Evolutionary conservation across 495 filamentous ascomycete genomes (phyloP), one percentile per base, ranked within the genome.

Genomic region (Delitschia confertaspora): DNA sequence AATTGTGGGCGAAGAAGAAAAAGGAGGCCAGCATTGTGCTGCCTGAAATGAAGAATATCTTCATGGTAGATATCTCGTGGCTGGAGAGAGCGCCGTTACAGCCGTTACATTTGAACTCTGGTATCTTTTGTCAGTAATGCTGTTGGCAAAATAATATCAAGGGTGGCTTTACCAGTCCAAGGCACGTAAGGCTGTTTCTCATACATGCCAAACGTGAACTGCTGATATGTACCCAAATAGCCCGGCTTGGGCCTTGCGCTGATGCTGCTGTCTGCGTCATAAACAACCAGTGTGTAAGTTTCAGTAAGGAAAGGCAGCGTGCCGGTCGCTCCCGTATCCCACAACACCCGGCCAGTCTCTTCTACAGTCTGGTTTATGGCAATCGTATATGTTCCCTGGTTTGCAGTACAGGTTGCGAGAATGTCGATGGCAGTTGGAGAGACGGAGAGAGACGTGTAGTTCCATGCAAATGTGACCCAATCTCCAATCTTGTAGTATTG

Each of bases 401-500:
- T 82, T 38, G 65, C 58, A 26, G 76, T 78, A 76, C 85, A 93
- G 18, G 76, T 80, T 8, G 91, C 83, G 22, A 91, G 64, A 3
- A 95, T 75, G 53, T 98, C 83, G 53, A 98, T 65, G 22, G 76
- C 80, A 2, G 75, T 78, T 0, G 91, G 91, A 0, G 78, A 81
- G 13, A 78, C 78, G 21, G 74, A 73, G 27, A 98, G 68, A 32
- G 82, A 86, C 1, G 91, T 98, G 67, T 95, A 96, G 64, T 95
- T 95, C 88, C 89, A 98, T 0, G 67, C 79, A 62, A 89, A 89
- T 1, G 87, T 95, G 11, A 94, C 69, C 40, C 72, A 72, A 26
- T 95, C 79, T 13, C 83, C 84, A 58, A 96, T 82, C 63, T 89
- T 89, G 77, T 86, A 96, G 58, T 86, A 85, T 48, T 79, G 76